Evolutionary conservation across 768 basidiomycete species (phyloP), one percentile per base, ranked within the genome.

Genomic region (Kwoniella dendrophila): DNA sequence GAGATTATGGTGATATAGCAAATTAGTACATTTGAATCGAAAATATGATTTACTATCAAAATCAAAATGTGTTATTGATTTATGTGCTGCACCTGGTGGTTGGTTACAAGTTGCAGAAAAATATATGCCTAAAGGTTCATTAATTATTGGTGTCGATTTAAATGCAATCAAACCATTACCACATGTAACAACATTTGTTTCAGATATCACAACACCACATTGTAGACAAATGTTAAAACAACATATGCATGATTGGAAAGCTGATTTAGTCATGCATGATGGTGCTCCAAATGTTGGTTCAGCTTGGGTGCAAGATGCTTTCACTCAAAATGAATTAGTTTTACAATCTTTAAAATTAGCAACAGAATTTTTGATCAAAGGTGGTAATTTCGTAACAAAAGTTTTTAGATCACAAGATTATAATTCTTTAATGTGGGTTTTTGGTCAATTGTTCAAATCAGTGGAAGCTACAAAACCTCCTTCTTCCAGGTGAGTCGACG

Each of bases 221-320:
- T 99, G 96, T 80, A 88, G 96, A 45, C 87, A 88, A 73, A 85
- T 89, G 59, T 86, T 99, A 60, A 86, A 90, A 58, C 82, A 82
- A 24, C 92, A 96, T 79, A 81, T 98, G 66, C 97, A 98, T 78
- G 93, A 97, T 77, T 99, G 96, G 96, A 95, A 93, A 81, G 96
- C 96, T 20, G 96, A 99, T 75, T 86, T 98, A 55, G 93, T 99
- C 14, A 85, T 99, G 60, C 96, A 99, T 78, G 96, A 99, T 79
- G 96, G 96, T 82, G 96, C 96, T 40, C 96, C 96, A 24, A 99
- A 99, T 78, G 96, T 99, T 78, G 96, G 96, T 82, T 91, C 92
- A 11, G 96, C 96, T 12, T 99, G 96, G 96, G 86, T 97, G 67
- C 96, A 98, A 78, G 96, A 99, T 80, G 96, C 96, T 0, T 99